A percentile compares a stretch with the other conserved stretches of the same genome.
phyloP scores from a whole-genome alignment of 2,329 filamentous ascomycete species.

The Nigrospora sphaerica region DNA sequence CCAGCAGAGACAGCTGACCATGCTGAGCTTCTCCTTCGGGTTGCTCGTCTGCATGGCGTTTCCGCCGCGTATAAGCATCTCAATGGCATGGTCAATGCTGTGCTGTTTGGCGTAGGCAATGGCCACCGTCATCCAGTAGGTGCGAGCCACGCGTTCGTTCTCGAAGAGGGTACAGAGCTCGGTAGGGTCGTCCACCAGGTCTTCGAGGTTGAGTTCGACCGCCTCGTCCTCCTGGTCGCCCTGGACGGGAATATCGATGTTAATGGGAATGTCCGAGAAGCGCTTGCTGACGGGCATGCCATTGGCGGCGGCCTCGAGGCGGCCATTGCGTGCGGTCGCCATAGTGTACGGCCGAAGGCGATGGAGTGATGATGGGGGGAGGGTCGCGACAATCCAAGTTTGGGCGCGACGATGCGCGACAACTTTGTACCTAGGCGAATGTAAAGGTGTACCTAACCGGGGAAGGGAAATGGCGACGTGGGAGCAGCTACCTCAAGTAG shows the following conservation, averaged over 20 bases:
- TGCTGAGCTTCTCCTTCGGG: constrained; percentile 75
- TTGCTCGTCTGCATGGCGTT: constrained; percentile 63
- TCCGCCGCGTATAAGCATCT: constrained; percentile 67
- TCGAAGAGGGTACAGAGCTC: constrained; percentile 93
- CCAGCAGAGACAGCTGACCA: constrained; percentile 83
- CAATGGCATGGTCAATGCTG: constrained; percentile 78
- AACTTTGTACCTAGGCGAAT: no score
- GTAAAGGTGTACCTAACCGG: no score
- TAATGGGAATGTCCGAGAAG: constrained; percentile 57
- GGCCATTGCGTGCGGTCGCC: constrained; percentile 25
- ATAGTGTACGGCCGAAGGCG: neutral
- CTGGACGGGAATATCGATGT: constrained; percentile 61
- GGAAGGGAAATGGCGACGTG: no score
- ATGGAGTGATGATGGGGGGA: no score
- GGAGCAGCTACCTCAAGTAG: no score
- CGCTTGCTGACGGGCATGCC: constrained; percentile 43
- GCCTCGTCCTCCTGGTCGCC: constrained; percentile 61
- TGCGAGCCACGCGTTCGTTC: constrained; percentile 84
- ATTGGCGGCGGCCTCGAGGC: constrained; percentile 34
- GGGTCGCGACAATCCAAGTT: no score
- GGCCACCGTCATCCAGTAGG: constrained; percentile 97
- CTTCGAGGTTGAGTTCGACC: constrained; percentile 89
- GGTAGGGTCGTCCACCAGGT: constrained; percentile 85
- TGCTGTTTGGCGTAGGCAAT: constrained; percentile 94
- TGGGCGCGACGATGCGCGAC: no score